phyloP scores from a whole-genome alignment of 352 stramenopile species.

The Globisporangium heterothallicum region DNA sequence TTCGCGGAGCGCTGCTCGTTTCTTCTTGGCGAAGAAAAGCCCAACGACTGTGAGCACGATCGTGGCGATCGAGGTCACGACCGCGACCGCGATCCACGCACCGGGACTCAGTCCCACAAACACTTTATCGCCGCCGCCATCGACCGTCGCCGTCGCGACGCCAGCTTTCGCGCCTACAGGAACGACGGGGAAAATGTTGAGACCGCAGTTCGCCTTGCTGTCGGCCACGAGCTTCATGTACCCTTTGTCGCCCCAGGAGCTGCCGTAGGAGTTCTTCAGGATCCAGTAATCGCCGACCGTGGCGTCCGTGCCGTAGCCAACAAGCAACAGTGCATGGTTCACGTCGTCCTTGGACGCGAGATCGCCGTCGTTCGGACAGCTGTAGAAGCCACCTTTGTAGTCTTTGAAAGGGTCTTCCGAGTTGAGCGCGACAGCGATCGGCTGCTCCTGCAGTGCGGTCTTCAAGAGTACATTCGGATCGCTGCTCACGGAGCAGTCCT shows the following conservation, averaged over 20 bases:
- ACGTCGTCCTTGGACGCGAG: conserved; percentile 64
- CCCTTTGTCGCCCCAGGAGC: conserved; percentile 54
- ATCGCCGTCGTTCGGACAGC: conserved; percentile 54
- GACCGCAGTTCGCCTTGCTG: conserved; percentile 66
- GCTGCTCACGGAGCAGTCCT: conserved; percentile 44
- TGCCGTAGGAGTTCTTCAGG: conserved; percentile 78
- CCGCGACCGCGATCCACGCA: conserved; percentile 57
- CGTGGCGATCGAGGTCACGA: conserved; percentile 40
- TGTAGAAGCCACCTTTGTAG: conserved; percentile 65
- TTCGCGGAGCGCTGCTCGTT: conserved; percentile 39
- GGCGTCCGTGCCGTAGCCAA: conserved; percentile 63
- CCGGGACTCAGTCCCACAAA: conserved; percentile 50
- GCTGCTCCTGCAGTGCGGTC: conserved; percentile 48
- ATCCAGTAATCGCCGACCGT: conserved; percentile 73
- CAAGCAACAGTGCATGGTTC: conserved; percentile 71
- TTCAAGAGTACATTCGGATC: conserved; percentile 51
- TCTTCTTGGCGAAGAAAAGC: conserved; percentile 37
- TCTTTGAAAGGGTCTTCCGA: conserved; percentile 67
- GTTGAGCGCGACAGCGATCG: conserved; percentile 74
- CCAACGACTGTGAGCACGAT: conserved; percentile 45
- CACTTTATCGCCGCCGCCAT: conserved; percentile 56
- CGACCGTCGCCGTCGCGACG: conserved; percentile 31
- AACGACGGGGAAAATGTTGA: conserved; percentile 78
- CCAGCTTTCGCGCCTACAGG: conserved; percentile 47
- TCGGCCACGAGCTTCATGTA: conserved; percentile 67